Evolutionary conservation across 306 rosid species (phyloP), one percentile per base, ranked within the genome.

Genomic region (Prunus campanulata): DNA sequence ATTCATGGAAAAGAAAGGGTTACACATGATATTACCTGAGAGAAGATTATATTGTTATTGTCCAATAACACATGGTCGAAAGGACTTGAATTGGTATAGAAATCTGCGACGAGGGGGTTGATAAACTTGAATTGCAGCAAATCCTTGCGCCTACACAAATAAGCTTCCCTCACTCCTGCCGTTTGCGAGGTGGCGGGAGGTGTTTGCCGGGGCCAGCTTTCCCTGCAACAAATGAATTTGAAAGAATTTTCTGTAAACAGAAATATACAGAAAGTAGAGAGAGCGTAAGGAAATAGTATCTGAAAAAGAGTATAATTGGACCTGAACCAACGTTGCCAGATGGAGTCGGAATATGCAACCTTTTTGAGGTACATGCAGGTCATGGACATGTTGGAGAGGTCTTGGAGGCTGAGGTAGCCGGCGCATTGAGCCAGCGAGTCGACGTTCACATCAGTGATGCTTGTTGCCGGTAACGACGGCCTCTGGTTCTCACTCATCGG

Each of bases 311-410:
- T 29, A 46, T 5, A 68, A 42, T 70, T 16, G 59, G 64, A 93
- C 96, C 90, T 84, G 91, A 83, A 89, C 79, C 84, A 66, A 46
- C 59, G 91, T 13, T 61, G 88, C 96, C 96, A 93, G 57, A 93
- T 78, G 66, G 89, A 81, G 81, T 93, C 93, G 70, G 98, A 89
- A 72, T 86, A 91, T 5, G 96, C 85, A 74, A 83, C 87, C 61
- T 76, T 85, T 56, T 85, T 87, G 87, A 93, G 81, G 61, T 75
- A 80, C 74, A 78, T 85, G 88, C 93, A 91, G 74, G 88, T 84
- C 84, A 82, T 85, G 70, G 96, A 90, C 75, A 93, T 20, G 67
- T 85, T 87, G 83, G 89, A 90, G 75, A 93, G 74, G 70, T 91
- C 98, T 51, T 69, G 89, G 79, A 84, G 82, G 67, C 47, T 78